phyloP scores from a whole-genome alignment of 768 basidiomycete genomes.

The Xerocomellus amylosporus region DNA sequence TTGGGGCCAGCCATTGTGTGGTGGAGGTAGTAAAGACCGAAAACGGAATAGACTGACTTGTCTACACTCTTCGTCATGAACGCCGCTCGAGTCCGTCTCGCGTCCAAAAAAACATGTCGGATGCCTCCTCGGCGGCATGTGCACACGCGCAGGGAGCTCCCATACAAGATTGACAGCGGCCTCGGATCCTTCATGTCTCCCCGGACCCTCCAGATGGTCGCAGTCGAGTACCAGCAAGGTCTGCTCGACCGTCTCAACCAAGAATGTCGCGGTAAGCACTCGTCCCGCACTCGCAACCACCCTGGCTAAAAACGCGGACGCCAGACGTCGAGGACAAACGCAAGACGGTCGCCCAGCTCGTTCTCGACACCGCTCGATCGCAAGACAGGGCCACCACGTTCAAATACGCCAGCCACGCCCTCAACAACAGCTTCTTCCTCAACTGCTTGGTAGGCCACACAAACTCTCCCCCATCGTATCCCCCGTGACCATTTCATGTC shows the following conservation, averaged over 20 bases:
- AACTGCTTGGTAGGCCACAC: slow-evolving; percentile 66
- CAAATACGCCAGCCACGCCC: slow-evolving; percentile 86
- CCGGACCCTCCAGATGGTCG: slow-evolving; percentile 64
- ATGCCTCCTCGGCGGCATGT: slow-evolving; percentile 33
- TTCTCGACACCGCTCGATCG: slow-evolving; percentile 61
- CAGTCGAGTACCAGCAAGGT: slow-evolving; percentile 84
- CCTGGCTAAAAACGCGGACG: not conserved
- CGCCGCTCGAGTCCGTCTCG: slow-evolving; percentile 18
- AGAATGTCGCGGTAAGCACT: slow-evolving; percentile 62
- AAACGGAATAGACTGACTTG: slow-evolving; percentile 6
- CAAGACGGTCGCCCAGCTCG: slow-evolving; percentile 63
- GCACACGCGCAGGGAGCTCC: slow-evolving; percentile 54
- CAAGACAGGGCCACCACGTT: slow-evolving; percentile 67
- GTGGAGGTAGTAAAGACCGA: slow-evolving; percentile 16
- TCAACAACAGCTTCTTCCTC: slow-evolving; percentile 96
- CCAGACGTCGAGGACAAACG: slow-evolving; percentile 56
- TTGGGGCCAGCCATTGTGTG: slow-evolving; percentile 38
- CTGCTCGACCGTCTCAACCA: slow-evolving; percentile 75
- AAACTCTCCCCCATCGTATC: too few species aligned
- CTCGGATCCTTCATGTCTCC: slow-evolving; percentile 79
- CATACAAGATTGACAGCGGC: slow-evolving; percentile 68
- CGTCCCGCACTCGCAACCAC: not conserved
- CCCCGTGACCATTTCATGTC: not conserved
- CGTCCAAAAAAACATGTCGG: slow-evolving; percentile 8
- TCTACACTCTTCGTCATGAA: slow-evolving; percentile 18